A percentile compares a stretch with the other conserved stretches of the same genome.
phyloP scores from a whole-genome alignment of 1,139 yeast genomes.

The Kurtzmaniella quercitrusa region DNA sequence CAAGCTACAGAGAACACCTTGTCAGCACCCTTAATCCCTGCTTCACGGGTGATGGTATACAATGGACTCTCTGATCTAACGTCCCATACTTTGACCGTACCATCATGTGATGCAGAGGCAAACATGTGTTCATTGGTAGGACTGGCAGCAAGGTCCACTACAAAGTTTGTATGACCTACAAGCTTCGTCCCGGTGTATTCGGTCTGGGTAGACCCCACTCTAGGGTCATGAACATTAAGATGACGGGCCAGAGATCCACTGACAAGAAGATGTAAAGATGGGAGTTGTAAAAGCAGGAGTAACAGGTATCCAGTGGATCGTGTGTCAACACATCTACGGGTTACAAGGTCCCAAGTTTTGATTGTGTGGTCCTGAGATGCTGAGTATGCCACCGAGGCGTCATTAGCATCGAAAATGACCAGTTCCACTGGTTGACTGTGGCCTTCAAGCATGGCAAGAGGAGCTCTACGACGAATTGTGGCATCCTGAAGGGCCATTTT shows the following conservation, averaged over 20 bases:
- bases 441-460: constrained; percentile 71
- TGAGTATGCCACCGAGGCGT: constrained; percentile 81
- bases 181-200: constrained; percentile 54
- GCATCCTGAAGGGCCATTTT: constrained; percentile 77
- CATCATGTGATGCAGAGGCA: constrained; percentile 91
- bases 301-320: constrained; percentile 86
- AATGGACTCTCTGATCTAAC: constrained; percentile 81
- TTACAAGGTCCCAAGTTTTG: constrained; percentile 92
- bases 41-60: constrained; percentile 77
- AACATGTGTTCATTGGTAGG: constrained; percentile 78
- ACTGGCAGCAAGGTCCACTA: constrained; percentile 68
- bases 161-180: constrained; percentile 89
- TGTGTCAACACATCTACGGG: constrained; percentile 79
- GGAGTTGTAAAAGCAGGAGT: constrained; percentile 67
- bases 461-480: constrained; percentile 73
- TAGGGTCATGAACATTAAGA: constrained; percentile 88
- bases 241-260: constrained; percentile 97
- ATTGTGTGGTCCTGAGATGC: constrained; percentile 94
- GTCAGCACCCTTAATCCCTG: constrained; percentile 36
- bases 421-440: constrained; percentile 87
- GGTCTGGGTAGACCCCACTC: constrained; percentile 39
- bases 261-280: constrained; percentile 65
- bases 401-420: constrained; percentile 67
- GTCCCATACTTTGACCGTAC: constrained; percentile 95
- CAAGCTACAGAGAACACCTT: constrained; percentile 88